These are phyloP conservation scores for Cryptosporidium parvum DNA, from an alignment of 169 alveolate genomes.

Conservation along the genomic window DNA sequence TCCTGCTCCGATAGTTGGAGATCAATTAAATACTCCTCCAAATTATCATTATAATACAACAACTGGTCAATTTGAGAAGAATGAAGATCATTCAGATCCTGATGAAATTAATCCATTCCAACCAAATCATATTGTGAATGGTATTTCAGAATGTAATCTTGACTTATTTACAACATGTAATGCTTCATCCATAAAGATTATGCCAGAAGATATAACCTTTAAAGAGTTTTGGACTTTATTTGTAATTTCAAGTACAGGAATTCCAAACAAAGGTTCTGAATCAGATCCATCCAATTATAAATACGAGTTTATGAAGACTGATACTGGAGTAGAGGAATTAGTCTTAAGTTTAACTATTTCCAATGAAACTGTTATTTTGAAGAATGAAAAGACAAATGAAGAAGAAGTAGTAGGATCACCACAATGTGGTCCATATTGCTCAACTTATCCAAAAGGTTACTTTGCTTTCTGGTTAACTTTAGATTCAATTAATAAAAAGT, in stretches of 20 bases:
- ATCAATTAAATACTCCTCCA: neutral
- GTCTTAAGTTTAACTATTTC: neutral
- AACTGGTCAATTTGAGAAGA: conserved; percentile 10
- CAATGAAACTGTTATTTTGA: neutral
- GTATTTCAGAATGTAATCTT: neutral
- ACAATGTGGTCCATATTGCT: conserved; percentile 75
- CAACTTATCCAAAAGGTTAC: conserved; percentile 67
- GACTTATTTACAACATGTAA: neutral
- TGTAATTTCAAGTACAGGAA: conserved; percentile 17
- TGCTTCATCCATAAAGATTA: neutral
- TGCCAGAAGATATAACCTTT: neutral
- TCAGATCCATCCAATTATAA: neutral
- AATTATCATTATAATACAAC: conserved; percentile 9
- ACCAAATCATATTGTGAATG: conserved; percentile 14
- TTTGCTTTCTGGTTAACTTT: conserved; percentile 67
- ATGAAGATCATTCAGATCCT: neutral
- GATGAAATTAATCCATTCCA: neutral
- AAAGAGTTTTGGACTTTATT: conserved; percentile 5
- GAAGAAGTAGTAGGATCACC: conserved; percentile 7
- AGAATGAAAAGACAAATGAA: neutral
- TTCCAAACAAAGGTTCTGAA: neutral
- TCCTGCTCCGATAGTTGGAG: conserved; percentile 24
- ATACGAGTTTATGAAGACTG: neutral
- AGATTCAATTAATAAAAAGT: conserved; percentile 22
- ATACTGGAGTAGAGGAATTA: neutral